Evolutionary conservation across 176 grass and related monocot genomes (phyloP), one percentile per base, ranked within the genome.

Genomic region (Lolium rigidum): DNA sequence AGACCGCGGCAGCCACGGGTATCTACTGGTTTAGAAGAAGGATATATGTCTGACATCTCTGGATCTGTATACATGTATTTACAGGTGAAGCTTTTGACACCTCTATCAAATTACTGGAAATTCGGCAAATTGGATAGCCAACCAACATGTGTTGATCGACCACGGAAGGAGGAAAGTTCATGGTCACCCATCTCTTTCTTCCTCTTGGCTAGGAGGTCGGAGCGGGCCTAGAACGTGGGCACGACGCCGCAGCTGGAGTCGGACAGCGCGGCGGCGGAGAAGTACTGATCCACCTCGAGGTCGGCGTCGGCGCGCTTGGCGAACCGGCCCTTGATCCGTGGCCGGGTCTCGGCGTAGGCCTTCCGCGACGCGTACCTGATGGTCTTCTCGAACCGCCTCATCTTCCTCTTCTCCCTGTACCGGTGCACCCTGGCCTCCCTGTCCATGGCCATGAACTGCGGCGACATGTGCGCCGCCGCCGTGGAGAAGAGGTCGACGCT

Each of bases 381-480:
- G 39, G 85, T 92, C 82, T 94, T 94, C 87, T 92, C 93, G 78
- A 94, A 94, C 58, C 90, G 70, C 58, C 93, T 90, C 56, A 60
- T 92, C 87, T 94, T 94, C 82, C 87, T 88, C 85, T 94, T 94
- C 90, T 94, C 87, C 59, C 93, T 82, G 87, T 94, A 94, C 50
- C 93, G 77, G 90, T 90, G 82, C 82, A 94, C 85, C 78, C 93
- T 87, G 22, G 90, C 87, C 82, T 92, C 77, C 82, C 93, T 70
- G 60, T 89, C 89, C 21, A 76, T 39, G 13, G 73, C 79, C 68
- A 82, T 55, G 38, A 74, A 59, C 38, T 83, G 81, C 68, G 52
- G 51, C 67, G 81, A 83, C 81, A 74, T 74, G 21, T 74, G 54
- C 51, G 70, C 80, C 3, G 44, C 31, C 21, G 8, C 16, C 16